Evolutionary conservation across 169 alveolate species (phyloP), one percentile per base, ranked within the genome.

Genomic region (Cryptosporidium ubiquitum): DNA sequence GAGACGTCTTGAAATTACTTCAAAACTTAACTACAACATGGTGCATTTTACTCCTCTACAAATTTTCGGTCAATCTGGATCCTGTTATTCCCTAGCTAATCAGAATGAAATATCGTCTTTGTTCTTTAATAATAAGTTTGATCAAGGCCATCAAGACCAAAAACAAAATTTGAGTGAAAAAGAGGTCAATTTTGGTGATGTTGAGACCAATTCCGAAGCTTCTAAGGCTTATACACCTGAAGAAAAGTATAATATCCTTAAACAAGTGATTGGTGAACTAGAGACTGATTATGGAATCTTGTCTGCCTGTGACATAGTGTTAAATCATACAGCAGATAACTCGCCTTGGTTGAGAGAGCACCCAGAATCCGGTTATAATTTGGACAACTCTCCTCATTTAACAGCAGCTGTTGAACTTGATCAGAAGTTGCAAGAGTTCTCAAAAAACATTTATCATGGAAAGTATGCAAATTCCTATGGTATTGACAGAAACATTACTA

Each of bases 291-390:
- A 86, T 68, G 96, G 97, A 5, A 73, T 95, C 23, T 91, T 95
- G n/a, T 92, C 96, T 42, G 91, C 96, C n/a, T 93, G 95, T 49
- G 99, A 97, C 91, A 85, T 97, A 47, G 98, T 97, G 14, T 86
- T 96, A 20, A 97, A 97, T 86, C 99, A 97, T 85, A 95, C 98
- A 12, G 98, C 98, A 0, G 93, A 84, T 86, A 95, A 96, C 84
- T 91, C 96, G 26, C 95, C 94, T 2, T 97, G 98, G 97, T 85
- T 96, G 2, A 73, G 61, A 35, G 95, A 94, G 6, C 96, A 95
- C 42, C 98, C 98, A 10, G 98, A 95, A 84, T 92, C 96, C 44
- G 97, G 96, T 12, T 96, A 91, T 70, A 91, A 93, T 85, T 92
- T 93, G 33, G 93, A 84, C 40, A 96, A 94, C 68, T 84, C 96